These are phyloP conservation scores for Phytophthora quininea DNA, from an alignment of 352 stramenopile genomes.

Conservation along the genomic window DNA sequence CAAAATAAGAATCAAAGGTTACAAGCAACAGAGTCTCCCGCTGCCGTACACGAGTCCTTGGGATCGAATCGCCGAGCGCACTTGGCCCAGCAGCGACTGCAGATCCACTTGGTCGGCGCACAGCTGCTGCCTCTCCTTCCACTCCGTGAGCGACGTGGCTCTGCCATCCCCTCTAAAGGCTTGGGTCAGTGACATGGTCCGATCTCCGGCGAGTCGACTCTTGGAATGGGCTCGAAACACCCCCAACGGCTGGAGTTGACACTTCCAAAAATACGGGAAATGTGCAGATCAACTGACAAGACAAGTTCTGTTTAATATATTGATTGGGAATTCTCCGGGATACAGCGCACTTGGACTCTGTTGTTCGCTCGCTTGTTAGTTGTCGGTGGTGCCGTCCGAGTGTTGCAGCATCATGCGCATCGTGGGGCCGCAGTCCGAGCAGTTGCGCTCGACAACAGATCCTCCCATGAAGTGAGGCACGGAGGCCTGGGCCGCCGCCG, in stretches of 20 bases:
- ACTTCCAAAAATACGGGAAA: too few relatives aligned
- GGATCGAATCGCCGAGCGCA: slow-evolving; percentile 46
- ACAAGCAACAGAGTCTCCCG: slow-evolving; percentile 12
- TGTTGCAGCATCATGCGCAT: slow-evolving; percentile 29
- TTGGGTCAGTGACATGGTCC: background rate
- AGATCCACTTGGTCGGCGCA: slow-evolving; percentile 68
- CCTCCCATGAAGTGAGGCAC: slow-evolving; percentile 21
- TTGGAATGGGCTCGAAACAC: too few relatives aligned
- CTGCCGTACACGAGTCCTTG: slow-evolving; percentile 50
- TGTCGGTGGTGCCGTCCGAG: slow-evolving; percentile 9
- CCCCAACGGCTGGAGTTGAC: too few relatives aligned
- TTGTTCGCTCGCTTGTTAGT: background rate
- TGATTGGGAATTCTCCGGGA: too few relatives aligned
- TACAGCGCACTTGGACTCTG: background rate
- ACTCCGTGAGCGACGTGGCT: slow-evolving; percentile 70
- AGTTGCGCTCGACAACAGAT: slow-evolving; percentile 25
- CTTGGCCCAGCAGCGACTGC: slow-evolving; percentile 39
- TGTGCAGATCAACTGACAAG: too few relatives aligned
- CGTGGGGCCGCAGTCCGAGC: slow-evolving; percentile 6
- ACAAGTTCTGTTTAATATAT: too few relatives aligned
- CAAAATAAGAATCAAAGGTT: too few relatives aligned
- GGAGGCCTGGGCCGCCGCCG: slow-evolving; percentile 12
- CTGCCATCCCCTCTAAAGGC: background rate
- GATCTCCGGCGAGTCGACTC: slow-evolving; percentile 8
- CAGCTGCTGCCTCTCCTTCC: slow-evolving; percentile 74